A percentile compares a stretch with the other conserved stretches of the same genome.
Conservation (phyloP, 345 rosid species). For the Arabis hirsuta region DNA sequence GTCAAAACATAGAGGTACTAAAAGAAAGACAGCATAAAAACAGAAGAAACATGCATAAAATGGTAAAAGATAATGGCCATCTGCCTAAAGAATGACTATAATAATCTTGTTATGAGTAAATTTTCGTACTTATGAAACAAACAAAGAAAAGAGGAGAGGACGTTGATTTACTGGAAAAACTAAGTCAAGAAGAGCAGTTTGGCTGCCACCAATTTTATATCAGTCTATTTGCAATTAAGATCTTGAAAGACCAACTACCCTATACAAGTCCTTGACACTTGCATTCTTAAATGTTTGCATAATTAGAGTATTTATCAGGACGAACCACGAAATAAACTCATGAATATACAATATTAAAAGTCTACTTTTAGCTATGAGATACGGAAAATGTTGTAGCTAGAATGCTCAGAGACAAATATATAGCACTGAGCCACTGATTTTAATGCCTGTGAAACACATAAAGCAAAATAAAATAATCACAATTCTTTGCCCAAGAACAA, state of each 20-base stretch:
- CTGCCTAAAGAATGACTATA: conserved; percentile 18
- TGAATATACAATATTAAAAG: background rate
- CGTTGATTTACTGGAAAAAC: conserved; percentile 70
- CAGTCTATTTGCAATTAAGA: conserved; percentile 1
- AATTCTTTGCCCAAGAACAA: conserved; percentile 3
- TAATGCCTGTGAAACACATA: background rate
- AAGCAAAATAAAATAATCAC: conserved; percentile 16
- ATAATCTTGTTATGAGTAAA: conserved; percentile 3
- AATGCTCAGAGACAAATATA: background rate
- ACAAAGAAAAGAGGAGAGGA: conserved; percentile 9
- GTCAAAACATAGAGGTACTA: conserved; percentile 3
- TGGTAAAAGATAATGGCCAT: conserved; percentile 1
- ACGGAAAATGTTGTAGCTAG: background rate
- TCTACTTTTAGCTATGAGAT: conserved; percentile 1
- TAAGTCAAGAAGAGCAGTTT: conserved; percentile 86
- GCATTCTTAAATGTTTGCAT: background rate
- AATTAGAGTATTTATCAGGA: conserved; percentile 4
- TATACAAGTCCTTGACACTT: conserved; percentile 4
- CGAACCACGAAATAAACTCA: conserved; percentile 4
- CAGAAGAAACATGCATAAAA: background rate
- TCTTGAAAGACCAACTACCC: conserved; percentile 8
- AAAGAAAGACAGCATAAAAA: background rate
- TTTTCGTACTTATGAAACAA: conserved; percentile 16
- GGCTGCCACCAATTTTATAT: conserved; percentile 58
- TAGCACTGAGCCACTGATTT: conserved; percentile 10